A percentile compares a stretch with the other conserved stretches of the same genome.
These are phyloP conservation scores for Agaricus blazei DNA, from an alignment of 768 basidiomycete species.

Conservation along the genomic window DNA sequence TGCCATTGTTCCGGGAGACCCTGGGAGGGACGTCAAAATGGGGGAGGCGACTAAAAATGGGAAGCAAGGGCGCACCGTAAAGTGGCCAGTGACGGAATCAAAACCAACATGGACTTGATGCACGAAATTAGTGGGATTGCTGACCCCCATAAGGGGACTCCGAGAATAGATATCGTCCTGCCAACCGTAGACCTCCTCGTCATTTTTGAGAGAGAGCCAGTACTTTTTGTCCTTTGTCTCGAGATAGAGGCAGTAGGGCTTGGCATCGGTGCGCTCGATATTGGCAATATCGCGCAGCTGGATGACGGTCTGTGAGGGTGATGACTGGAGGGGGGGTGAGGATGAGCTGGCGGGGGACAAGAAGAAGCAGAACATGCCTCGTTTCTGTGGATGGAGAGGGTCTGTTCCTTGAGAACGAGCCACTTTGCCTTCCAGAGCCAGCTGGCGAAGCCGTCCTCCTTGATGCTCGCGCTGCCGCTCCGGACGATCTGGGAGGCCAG, in stretches of 20 bases:
- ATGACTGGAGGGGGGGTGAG: slow-evolving; percentile 30
- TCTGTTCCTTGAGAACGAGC: slow-evolving; percentile 78
- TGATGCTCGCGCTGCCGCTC: slow-evolving; percentile 74
- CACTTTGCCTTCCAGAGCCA: slow-evolving; percentile 92
- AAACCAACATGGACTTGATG: slow-evolving; percentile 99
- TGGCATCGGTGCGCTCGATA: slow-evolving; percentile 89
- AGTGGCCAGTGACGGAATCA: slow-evolving; percentile 89
- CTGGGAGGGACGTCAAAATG: slow-evolving; percentile 29
- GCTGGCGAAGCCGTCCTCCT: slow-evolving; percentile 91
- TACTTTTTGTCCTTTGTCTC: slow-evolving; percentile 83
- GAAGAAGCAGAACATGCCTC: slow-evolving; percentile 57
- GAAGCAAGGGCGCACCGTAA: slow-evolving; percentile 63
- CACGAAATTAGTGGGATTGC: slow-evolving; percentile 94
- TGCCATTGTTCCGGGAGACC: slow-evolving; percentile 98
- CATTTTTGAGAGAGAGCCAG: slow-evolving; percentile 80
- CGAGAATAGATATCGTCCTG: slow-evolving; percentile 94
- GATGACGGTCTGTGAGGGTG: slow-evolving; percentile 57
- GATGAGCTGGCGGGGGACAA: neutral
- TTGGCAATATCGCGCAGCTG: slow-evolving; percentile 73
- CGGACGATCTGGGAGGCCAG: slow-evolving; percentile 49
- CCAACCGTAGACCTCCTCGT: slow-evolving; percentile 98
- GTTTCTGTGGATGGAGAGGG: slow-evolving; percentile 81
- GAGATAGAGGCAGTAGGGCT: slow-evolving; percentile 88
- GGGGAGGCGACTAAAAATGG: neutral
- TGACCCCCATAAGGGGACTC: slow-evolving; percentile 89